phyloP scores from a whole-genome alignment of 192 early-diverging fungal genomes.

The Backusella westeae region DNA sequence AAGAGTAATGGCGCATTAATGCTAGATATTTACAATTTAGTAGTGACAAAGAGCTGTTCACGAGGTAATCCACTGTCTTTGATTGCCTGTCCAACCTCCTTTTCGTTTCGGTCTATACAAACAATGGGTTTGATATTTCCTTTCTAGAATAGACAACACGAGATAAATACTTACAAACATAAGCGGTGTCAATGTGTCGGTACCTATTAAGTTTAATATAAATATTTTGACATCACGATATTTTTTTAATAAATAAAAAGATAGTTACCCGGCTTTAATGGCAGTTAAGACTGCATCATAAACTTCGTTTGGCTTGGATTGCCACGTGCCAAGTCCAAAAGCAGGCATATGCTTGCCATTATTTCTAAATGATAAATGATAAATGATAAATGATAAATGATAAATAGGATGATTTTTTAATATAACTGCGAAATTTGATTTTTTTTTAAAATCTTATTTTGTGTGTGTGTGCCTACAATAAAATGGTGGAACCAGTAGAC shows the following conservation, averaged over 20 bases:
- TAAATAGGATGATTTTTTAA: background rate
- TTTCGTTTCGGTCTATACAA: slow-evolving; percentile 68
- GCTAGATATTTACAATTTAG: slow-evolving; percentile 49
- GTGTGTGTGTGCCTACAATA: background rate
- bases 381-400: too few relatives aligned
- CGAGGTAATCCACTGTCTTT: slow-evolving; percentile 59
- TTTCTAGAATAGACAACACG: background rate
- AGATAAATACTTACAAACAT: slow-evolving; percentile 24
- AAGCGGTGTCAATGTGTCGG: slow-evolving; percentile 34
- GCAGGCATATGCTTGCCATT: slow-evolving; percentile 62
- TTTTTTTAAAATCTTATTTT: background rate
- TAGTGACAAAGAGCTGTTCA: slow-evolving; percentile 73
- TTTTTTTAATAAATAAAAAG: background rate
- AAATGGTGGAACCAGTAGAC: background rate
- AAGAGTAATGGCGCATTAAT: background rate
- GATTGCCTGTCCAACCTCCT: slow-evolving; percentile 74
- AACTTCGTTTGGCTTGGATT: slow-evolving; percentile 49
- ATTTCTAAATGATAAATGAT: slow-evolving; percentile 38
- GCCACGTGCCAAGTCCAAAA: slow-evolving; percentile 55
- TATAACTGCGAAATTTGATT: background rate
- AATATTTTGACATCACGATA: slow-evolving; percentile 5
- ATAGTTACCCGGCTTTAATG: slow-evolving; percentile 59
- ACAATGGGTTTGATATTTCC: slow-evolving; percentile 18
- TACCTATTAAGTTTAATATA: slow-evolving; percentile 14
- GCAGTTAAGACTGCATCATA: slow-evolving; percentile 66